Evolutionary conservation across 495 filamentous ascomycete genomes (phyloP).

Genomic region (Podospora pseudocomata): DNA sequence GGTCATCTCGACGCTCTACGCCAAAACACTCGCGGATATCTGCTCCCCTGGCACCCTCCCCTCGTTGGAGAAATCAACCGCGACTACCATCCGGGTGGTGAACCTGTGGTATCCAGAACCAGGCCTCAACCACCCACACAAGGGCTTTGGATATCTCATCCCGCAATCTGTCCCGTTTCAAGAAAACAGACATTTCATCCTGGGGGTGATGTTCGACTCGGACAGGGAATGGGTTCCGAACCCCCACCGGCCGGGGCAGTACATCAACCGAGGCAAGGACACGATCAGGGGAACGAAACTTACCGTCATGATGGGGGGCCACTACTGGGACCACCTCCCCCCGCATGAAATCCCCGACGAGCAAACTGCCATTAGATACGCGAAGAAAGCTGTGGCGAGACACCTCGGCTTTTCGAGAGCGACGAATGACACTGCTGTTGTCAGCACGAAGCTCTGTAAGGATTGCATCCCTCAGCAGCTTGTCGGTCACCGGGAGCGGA

Average conservation of each 20-base stretch:
- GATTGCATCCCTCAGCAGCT: conserved; percentile 88
- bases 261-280: conserved; percentile 39
- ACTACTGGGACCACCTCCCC: conserved; percentile 71
- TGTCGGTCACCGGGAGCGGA: conserved; percentile 66
- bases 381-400: conserved; percentile 60
- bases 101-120: conserved; percentile 78
- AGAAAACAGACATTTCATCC: conserved; percentile 76
- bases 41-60: conserved; percentile 43
- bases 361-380: conserved; percentile 62
- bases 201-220: conserved; percentile 91
- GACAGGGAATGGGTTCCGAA: conserved; percentile 47
- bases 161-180: conserved; percentile 61
- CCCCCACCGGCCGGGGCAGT: conserved; percentile 15
- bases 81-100: conserved; percentile 83
- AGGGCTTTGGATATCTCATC: conserved; percentile 90
- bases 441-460: conserved; percentile 59
- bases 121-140: conserved; percentile 53
- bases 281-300: conserved; percentile 73
- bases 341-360: conserved; percentile 53
- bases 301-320: conserved; percentile 93
- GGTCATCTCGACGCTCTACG: conserved; percentile 68
- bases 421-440: conserved; percentile 50
- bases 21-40: conserved; percentile 43
- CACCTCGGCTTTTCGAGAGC: conserved; percentile 63
- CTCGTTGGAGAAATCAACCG: conserved; percentile 52